Percentiles rank a stretch among this genome's conserved stretches.
phyloP scores from a whole-genome alignment of 306 rosid genomes.

The Pyrus communis region DNA sequence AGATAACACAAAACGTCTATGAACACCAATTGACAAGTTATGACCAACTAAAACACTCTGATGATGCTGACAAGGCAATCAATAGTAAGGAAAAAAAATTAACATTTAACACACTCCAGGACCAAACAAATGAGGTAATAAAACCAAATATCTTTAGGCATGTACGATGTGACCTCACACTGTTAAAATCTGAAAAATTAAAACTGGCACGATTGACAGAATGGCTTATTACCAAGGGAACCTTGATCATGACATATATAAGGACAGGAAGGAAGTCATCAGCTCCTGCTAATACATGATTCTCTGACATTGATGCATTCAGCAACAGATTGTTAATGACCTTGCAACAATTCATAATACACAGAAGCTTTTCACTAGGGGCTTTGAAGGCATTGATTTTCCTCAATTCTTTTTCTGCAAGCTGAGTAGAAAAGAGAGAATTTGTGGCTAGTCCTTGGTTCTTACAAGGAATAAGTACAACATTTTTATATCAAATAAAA shows the following conservation, averaged over 20 bases:
- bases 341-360: conserved; percentile 63
- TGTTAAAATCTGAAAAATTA: neutral
- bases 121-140: neutral
- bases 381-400: conserved; percentile 62
- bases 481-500: neutral
- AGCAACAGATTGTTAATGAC: conserved; percentile 66
- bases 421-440: conserved; percentile 27
- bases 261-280: conserved; percentile 80
- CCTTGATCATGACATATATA: conserved; percentile 72
- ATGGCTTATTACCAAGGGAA: conserved; percentile 55
- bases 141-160: neutral
- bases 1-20: neutral
- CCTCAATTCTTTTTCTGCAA: conserved; percentile 67
- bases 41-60: neutral
- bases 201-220: conserved; percentile 13
- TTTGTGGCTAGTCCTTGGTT: neutral
- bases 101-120: neutral
- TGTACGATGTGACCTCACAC: neutral
- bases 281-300: conserved; percentile 59
- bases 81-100: neutral
- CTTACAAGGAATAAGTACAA: neutral
- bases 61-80: neutral
- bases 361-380: conserved; percentile 61
- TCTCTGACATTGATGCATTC: conserved; percentile 52
- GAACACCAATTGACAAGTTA: neutral